A percentile compares a stretch with the other conserved stretches of the same genome.
These are phyloP conservation scores for Calocybe cyanea DNA, from an alignment of 768 basidiomycete genomes.

Conservation along the genomic window DNA sequence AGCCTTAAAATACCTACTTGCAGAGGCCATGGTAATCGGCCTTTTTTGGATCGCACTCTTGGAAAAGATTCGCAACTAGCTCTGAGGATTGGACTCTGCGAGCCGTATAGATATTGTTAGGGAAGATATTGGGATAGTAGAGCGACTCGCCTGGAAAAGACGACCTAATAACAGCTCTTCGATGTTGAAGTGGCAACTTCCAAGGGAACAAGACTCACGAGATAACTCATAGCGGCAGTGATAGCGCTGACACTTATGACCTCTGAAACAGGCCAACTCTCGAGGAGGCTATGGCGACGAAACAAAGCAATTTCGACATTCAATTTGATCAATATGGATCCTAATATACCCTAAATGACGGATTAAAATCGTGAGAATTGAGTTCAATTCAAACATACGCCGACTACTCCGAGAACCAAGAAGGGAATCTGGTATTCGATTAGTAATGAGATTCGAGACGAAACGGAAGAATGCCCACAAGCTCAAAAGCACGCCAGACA, in stretches of 20 bases:
- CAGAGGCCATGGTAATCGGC: constrained; percentile 75
- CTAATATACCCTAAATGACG: constrained; percentile 56
- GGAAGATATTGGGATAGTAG: neutral
- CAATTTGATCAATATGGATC: constrained; percentile 60
- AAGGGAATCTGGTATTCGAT: constrained; percentile 55
- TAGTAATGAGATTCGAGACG: neutral
- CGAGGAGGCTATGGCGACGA: constrained; percentile 49
- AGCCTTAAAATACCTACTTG: constrained; percentile 59
- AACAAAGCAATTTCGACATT: constrained; percentile 65
- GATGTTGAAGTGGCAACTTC: neutral
- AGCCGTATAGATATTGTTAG: constrained; percentile 1
- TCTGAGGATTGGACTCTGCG: constrained; percentile 70
- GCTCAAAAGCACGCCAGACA: constrained; percentile 69
- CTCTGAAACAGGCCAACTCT: constrained; percentile 63
- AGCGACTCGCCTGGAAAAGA: constrained; percentile 55
- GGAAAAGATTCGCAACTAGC: constrained; percentile 78
- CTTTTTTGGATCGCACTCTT: constrained; percentile 71
- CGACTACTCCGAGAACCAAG: constrained; percentile 58
- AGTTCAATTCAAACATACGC: constrained; percentile 35
- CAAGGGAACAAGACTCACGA: constrained; percentile 34
- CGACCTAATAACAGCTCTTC: constrained; percentile 39
- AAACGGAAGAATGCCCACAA: constrained; percentile 37
- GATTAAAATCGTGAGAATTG: constrained; percentile 1
- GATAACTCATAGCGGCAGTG: constrained; percentile 68
- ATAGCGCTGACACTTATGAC: constrained; percentile 58